Base-by-base conservation (phyloP, 805 yeast genomes). In the Kockiozyma suomiensis region DNA sequence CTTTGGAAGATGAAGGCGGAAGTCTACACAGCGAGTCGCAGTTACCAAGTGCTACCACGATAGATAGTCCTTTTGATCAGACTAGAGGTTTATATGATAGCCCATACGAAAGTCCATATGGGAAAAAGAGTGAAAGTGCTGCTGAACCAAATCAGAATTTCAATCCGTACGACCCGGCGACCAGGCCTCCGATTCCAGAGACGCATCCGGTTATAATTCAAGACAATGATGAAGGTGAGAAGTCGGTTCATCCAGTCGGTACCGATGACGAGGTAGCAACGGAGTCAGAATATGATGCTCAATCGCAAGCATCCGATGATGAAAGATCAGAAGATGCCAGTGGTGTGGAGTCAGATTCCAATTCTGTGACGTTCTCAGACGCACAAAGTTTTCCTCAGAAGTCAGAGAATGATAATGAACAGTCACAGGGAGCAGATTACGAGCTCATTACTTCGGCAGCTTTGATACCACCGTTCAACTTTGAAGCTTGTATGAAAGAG, bases 391-490 rank as follows among this genome's bases (percentile, higher is more conserved):
- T 30, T 7, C 50, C n/a, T 19, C 55, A n/a, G 23, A 19, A n/a
- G 23, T 30, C 50, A 10, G 41, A 40, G 28, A n/a, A 42, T 10
- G 45, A 41, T 25, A 19, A 50, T 8, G 32, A 33, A 15, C 45
- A 21, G n/a, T 30, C 45, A n/a, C 49, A 30, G 28, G 15, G 50
- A 12, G 3, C n/a, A 17, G 54, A 41, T 10, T 55, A 48, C 30
- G 32, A 21, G 28, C n/a, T 23, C 35, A n/a, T 55, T 19, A 21
- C 45, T 2, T 40, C 50, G 7, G 55, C 64, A 3, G 42, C 50
- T 5, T 30, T 61, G 37, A n/a, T 41, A 12, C 61, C 64, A 17
- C 15, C 25, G 13, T 56, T 52, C 49, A 32, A 28, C n/a, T 53
- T 41, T 40, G 21, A 32, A 30, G 47, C 19, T 5, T 32, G 55